Evolutionary conservation across 1,139 yeast genomes (phyloP).

Genomic region (Yamadazyma atlantica): DNA sequence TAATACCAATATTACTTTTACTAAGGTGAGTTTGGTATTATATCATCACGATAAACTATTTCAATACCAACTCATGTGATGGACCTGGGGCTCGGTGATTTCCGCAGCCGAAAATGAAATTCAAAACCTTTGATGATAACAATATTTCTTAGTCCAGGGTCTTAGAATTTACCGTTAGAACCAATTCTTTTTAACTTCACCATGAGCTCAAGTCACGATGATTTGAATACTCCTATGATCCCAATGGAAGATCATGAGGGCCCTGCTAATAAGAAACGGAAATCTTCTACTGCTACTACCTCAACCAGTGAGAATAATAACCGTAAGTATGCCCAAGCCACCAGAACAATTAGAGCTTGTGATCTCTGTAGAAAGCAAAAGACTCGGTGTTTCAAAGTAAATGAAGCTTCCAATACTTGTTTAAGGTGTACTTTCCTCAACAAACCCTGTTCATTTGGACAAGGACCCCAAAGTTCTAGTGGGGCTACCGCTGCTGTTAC

Average conservation of each 20-base stretch:
- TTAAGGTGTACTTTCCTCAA: constrained; percentile 55
- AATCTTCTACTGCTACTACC: background rate
- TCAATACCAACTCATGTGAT: constrained; percentile 9
- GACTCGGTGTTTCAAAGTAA: constrained; percentile 58
- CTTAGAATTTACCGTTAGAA: no score
- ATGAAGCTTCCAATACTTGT: constrained; percentile 47
- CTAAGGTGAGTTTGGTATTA: constrained; percentile 6
- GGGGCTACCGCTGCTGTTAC: no score
- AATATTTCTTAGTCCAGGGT: no score
- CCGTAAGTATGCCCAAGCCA: constrained; percentile 30
- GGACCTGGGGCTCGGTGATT: no score
- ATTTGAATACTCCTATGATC: background rate
- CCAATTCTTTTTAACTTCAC: no score
- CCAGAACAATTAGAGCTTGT: constrained; percentile 59
- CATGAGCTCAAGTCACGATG: background rate
- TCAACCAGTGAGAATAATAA: constrained; percentile 6
- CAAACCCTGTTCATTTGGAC: constrained; percentile 48
- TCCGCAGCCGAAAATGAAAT: no score
- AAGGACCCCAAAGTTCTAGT: no score
- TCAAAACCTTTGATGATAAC: background rate
- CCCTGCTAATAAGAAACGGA: background rate
- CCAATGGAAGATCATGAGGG: background rate
- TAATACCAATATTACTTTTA: constrained; percentile 15
- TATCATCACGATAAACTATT: constrained; percentile 7
- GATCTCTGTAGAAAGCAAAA: constrained; percentile 59